Conservation (phyloP, 495 filamentous ascomycete species). For the Penicillium waksmanii region DNA sequence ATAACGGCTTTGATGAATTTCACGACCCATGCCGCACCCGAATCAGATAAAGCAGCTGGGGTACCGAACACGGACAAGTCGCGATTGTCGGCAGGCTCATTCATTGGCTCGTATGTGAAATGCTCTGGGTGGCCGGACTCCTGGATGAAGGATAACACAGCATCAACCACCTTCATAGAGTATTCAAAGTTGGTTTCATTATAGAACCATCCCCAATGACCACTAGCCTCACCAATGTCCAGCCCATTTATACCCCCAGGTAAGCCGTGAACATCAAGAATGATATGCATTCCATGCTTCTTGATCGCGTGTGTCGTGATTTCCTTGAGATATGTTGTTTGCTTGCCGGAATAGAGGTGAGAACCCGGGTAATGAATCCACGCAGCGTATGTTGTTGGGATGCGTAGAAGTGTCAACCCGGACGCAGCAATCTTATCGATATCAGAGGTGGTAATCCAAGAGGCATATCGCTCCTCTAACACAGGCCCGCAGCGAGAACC, state of each 20-base stretch:
- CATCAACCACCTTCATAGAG: conserved; percentile 33
- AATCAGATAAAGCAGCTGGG: conserved; percentile 30
- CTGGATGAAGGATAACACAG: conserved; percentile 30
- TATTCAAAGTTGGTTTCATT: conserved; percentile 32
- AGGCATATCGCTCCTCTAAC: conserved; percentile 34
- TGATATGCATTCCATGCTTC: conserved; percentile 33
- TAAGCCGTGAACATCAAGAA: conserved; percentile 33
- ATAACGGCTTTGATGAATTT: conserved; percentile 32
- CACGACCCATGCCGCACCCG: conserved; percentile 32
- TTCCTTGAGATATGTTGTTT: conserved; percentile 25
- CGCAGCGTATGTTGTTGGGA: conserved; percentile 30
- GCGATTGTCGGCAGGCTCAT: conserved; percentile 35
- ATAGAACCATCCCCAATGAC: conserved; percentile 32
- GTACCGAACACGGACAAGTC: conserved; percentile 35
- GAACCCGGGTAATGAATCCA: conserved; percentile 33
- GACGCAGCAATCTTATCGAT: conserved; percentile 32
- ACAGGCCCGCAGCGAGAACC: conserved; percentile 27
- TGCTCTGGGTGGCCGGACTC: conserved; percentile 26
- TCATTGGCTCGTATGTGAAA: conserved; percentile 35
- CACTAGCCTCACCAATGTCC: conserved; percentile 29
- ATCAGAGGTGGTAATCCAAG: conserved; percentile 33
- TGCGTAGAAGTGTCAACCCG: conserved; percentile 33
- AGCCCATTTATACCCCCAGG: conserved; percentile 32
- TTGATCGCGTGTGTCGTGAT: conserved; percentile 33
- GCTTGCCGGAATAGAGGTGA: conserved; percentile 34